Evolutionary conservation across 208 protist genomes (phyloP).

Genomic region (Leishmania tarentolae): DNA sequence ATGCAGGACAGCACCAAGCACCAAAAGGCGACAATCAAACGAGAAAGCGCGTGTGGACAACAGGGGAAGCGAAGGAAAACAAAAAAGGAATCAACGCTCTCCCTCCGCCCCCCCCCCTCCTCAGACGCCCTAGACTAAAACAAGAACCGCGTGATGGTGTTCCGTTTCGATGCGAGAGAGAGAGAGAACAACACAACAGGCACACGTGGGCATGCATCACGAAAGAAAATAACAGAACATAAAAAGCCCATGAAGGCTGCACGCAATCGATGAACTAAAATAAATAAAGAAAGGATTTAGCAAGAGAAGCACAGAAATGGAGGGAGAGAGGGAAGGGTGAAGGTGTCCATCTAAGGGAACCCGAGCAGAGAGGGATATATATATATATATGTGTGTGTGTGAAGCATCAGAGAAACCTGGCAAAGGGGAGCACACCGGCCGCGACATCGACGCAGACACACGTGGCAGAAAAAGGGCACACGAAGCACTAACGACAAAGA

Average conservation of each 20-base stretch:
- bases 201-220: neutral
- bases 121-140: too few species aligned
- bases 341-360: too few species aligned
- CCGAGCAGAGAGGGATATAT: too few species aligned
- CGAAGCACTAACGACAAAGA: neutral
- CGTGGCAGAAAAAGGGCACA: neutral
- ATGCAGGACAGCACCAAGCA: neutral
- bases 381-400: too few species aligned
- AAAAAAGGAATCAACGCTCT: neutral
- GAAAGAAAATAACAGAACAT: neutral
- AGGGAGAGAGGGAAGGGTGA: too few species aligned
- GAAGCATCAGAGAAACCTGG: too few species aligned
- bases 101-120: too few species aligned
- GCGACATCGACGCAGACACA: too few species aligned
- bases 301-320: neutral
- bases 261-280: neutral
- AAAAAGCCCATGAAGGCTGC: neutral
- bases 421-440: too few species aligned
- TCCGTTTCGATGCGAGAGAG: neutral
- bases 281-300: neutral
- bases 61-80: neutral
- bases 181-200: neutral
- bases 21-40: too few species aligned
- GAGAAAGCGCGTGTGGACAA: neutral
- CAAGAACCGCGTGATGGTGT: neutral